Conservation (phyloP, 2,329 filamentous ascomycete genomes). For the Trichoderma sp. region DNA sequence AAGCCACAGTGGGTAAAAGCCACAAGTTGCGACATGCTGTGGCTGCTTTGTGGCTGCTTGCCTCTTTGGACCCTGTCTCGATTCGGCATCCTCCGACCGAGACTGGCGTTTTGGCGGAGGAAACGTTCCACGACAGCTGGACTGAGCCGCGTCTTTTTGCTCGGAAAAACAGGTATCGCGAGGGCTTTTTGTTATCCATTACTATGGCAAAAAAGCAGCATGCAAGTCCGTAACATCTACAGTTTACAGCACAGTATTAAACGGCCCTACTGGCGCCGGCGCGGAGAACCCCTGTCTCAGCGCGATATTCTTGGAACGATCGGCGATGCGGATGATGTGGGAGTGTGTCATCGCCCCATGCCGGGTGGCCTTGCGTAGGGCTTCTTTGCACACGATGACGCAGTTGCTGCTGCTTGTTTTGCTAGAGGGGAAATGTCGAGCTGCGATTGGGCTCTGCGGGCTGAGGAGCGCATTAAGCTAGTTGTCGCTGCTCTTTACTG, state of each 20-base stretch:
- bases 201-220: background rate
- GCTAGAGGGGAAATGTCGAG: background rate
- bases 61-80: background rate
- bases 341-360: background rate
- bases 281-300: constrained; percentile 13
- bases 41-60: background rate
- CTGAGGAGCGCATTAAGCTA: background rate
- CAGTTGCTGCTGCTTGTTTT: background rate
- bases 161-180: background rate
- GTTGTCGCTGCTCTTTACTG: background rate
- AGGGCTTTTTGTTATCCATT: too few species aligned
- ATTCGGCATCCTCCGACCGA: background rate
- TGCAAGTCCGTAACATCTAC: background rate
- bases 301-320: constrained; percentile 7
- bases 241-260: background rate
- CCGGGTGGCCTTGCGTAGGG: background rate
- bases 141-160: background rate
- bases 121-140: constrained; percentile 3
- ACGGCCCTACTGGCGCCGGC: background rate
- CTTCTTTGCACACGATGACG: constrained; percentile 22
- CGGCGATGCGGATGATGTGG: constrained; percentile 16
- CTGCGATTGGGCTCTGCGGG: background rate
- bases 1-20: too few species aligned
- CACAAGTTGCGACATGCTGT: background rate
- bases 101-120: background rate